These are phyloP conservation scores for Hyaloscypha finlandica DNA, from an alignment of 495 filamentous ascomycete species.

Conservation along the genomic window DNA sequence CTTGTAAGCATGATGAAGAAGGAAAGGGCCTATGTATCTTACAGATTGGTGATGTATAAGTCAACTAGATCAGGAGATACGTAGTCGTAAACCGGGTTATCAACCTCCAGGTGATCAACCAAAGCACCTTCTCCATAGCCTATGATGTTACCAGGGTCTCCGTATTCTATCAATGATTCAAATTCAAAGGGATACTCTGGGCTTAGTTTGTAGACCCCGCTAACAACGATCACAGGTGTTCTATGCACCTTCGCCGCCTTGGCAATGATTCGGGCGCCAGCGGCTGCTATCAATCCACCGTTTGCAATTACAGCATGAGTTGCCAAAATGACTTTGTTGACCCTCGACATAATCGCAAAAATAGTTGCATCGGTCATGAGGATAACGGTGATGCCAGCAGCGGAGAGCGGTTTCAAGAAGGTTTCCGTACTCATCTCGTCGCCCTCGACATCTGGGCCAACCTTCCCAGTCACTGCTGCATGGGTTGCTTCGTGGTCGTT, in stretches of 20 bases:
- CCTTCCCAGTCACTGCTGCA: constrained; percentile 56
- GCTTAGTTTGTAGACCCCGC: constrained; percentile 86
- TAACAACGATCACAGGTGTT: constrained; percentile 81
- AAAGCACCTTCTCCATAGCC: constrained; percentile 72
- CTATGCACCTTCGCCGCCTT: constrained; percentile 77
- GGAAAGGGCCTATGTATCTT: constrained; percentile 41
- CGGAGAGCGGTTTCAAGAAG: constrained; percentile 74
- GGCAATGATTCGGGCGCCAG: constrained; percentile 76
- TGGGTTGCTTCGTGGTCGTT: constrained; percentile 66
- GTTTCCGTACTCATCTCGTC: constrained; percentile 52
- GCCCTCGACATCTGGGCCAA: constrained; percentile 32
- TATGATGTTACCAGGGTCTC: constrained; percentile 72
- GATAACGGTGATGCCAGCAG: constrained; percentile 76
- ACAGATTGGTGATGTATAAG: constrained; percentile 92
- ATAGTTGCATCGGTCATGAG: constrained; percentile 80
- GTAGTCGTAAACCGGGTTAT: constrained; percentile 82
- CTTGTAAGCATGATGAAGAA: constrained; percentile 34
- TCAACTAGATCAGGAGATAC: constrained; percentile 80
- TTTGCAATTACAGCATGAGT: constrained; percentile 85
- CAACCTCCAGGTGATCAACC: constrained; percentile 74
- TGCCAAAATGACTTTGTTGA: constrained; percentile 90
- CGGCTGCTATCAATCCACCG: constrained; percentile 78
- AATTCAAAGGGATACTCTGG: constrained; percentile 83
- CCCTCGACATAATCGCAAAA: constrained; percentile 87
- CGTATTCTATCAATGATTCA: constrained; percentile 77